These are phyloP conservation scores for Torulaspora globosa DNA, from an alignment of 1,139 yeast species.

Conservation along the genomic window DNA sequence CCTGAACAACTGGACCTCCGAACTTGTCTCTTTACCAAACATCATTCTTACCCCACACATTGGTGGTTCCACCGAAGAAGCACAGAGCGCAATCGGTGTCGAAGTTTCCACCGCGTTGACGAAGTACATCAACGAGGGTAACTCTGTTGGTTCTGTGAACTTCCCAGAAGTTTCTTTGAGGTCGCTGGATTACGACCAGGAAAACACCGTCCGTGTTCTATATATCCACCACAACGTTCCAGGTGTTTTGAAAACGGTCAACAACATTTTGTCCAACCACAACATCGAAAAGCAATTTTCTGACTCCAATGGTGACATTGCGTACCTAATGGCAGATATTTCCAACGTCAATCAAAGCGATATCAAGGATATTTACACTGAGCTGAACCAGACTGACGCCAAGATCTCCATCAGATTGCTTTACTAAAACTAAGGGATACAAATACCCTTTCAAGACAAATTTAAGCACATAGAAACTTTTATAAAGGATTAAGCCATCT, in stretches of 20 bases:
- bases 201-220: slow-evolving; percentile 84
- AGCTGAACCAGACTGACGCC: slow-evolving; percentile 85
- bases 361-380: slow-evolving; percentile 78
- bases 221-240: slow-evolving; percentile 98
- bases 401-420: slow-evolving; percentile 87
- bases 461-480: not conserved
- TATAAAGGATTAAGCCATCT: not conserved
- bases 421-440: slow-evolving; percentile 45
- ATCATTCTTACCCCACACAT: slow-evolving; percentile 94
- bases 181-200: slow-evolving; percentile 83
- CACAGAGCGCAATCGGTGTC: slow-evolving; percentile 94
- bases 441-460: not conserved
- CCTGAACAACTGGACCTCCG: slow-evolving; percentile 80
- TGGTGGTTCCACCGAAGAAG: slow-evolving; percentile 99
- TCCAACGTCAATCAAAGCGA: slow-evolving; percentile 78
- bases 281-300: slow-evolving; percentile 97
- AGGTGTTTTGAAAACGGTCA: slow-evolving; percentile 96
- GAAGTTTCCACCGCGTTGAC: slow-evolving; percentile 86
- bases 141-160: slow-evolving; percentile 93
- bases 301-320: slow-evolving; percentile 93
- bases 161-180: slow-evolving; percentile 98
- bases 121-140: slow-evolving; percentile 93
- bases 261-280: slow-evolving; percentile 90
- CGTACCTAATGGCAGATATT: slow-evolving; percentile 97
- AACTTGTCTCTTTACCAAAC: slow-evolving; percentile 77